These are phyloP conservation scores for Sisymbrium irio DNA, from an alignment of 345 rosid genomes.

Conservation along the genomic window DNA sequence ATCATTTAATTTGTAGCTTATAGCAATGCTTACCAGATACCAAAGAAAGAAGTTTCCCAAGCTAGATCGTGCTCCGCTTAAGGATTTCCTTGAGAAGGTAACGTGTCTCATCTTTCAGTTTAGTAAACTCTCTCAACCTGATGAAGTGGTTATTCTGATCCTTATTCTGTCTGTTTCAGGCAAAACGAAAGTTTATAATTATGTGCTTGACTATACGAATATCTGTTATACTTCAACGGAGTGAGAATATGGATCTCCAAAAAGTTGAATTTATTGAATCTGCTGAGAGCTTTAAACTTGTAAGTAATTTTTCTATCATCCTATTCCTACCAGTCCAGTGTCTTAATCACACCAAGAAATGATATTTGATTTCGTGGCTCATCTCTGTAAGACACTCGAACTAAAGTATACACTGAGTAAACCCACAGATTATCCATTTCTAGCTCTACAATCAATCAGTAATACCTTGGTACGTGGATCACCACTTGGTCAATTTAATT, in stretches of 20 bases:
- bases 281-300: constrained; percentile 49
- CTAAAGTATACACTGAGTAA: not conserved
- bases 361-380: not conserved
- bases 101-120: constrained; percentile 6
- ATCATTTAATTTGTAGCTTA: constrained; percentile 41
- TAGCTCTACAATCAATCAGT: not conserved
- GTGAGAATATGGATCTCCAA: constrained; percentile 38
- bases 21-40: constrained; percentile 60
- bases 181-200: constrained; percentile 42
- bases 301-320: constrained; percentile 21
- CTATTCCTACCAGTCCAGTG: not conserved
- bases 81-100: constrained; percentile 48
- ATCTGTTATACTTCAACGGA: constrained; percentile 48
- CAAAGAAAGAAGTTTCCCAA: constrained; percentile 71
- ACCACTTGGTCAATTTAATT: not conserved
- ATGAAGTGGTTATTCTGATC: constrained; percentile 7
- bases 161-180: constrained; percentile 29
- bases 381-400: not conserved
- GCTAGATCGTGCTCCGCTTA: constrained; percentile 37
- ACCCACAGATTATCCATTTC: not conserved
- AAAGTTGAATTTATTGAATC: constrained; percentile 40
- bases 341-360: no score
- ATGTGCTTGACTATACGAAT: constrained; percentile 54
- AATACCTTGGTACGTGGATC: not conserved
- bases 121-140: constrained; percentile 2